A percentile compares a stretch with the other conserved stretches of the same genome.
These are phyloP conservation scores for Dipteronia sinensis DNA, from an alignment of 345 rosid species.

Conservation along the genomic window DNA sequence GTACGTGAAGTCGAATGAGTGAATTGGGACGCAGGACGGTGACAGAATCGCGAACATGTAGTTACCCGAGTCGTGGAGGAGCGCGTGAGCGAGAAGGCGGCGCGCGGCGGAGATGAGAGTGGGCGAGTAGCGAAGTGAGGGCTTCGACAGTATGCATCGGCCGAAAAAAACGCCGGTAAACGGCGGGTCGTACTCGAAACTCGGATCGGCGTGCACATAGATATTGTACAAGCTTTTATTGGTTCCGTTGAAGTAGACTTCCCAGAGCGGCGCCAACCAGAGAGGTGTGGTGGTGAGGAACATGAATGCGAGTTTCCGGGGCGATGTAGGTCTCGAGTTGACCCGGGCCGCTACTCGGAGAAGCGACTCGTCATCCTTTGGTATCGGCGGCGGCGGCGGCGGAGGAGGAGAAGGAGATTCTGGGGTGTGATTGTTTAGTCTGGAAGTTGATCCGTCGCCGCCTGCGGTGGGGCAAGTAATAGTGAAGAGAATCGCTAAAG, in stretches of 20 bases:
- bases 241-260: slow-evolving; percentile 50
- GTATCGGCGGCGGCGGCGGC: slow-evolving; percentile 28
- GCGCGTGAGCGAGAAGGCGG: slow-evolving; percentile 66
- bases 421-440: slow-evolving; percentile 6
- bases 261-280: slow-evolving; percentile 70
- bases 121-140: slow-evolving; percentile 50
- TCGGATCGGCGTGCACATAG: slow-evolving; percentile 77
- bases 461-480: slow-evolving; percentile 32
- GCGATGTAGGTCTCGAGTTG: slow-evolving; percentile 35
- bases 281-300: slow-evolving; percentile 70
- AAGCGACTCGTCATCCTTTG: slow-evolving; percentile 48
- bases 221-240: slow-evolving; percentile 49
- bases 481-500: slow-evolving; percentile 62
- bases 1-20: slow-evolving; percentile 62
- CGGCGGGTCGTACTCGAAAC: slow-evolving; percentile 36
- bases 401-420: slow-evolving; percentile 8
- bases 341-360: slow-evolving; percentile 52
- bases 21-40: slow-evolving; percentile 70
- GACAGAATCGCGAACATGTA: slow-evolving; percentile 74
- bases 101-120: slow-evolving; percentile 76
- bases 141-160: slow-evolving; percentile 61
- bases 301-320: slow-evolving; percentile 69
- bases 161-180: slow-evolving; percentile 59
- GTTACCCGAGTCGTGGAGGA: slow-evolving; percentile 55
- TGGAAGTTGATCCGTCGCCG: slow-evolving; percentile 8